phyloP scores from a whole-genome alignment of 192 early-diverging fungal species.

The Backusella australiensis region DNA sequence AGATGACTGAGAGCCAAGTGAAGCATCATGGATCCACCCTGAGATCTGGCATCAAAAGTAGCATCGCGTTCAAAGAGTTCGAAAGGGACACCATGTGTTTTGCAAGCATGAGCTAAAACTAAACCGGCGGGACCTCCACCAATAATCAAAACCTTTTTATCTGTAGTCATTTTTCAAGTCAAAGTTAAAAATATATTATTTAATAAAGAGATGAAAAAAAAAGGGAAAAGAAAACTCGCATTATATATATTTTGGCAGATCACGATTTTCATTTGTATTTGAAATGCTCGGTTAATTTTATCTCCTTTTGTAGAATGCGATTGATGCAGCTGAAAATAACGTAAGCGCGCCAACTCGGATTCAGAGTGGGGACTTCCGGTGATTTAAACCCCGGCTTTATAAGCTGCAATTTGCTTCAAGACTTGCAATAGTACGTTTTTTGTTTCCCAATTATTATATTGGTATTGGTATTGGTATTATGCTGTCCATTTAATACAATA shows the following conservation, averaged over 20 bases:
- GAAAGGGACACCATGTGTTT: constrained; percentile 17
- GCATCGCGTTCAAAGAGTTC: constrained; percentile 26
- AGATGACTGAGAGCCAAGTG: neutral
- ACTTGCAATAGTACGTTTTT: neutral
- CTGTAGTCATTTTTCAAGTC: neutral
- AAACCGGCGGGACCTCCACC: constrained; percentile 29
- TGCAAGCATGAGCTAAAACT: constrained; percentile 11
- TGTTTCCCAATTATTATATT: neutral
- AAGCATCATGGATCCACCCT: constrained; percentile 9
- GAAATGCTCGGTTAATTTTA: neutral
- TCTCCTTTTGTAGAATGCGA: neutral
- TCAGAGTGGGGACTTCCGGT: neutral
- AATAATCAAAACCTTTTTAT: constrained; percentile 26
- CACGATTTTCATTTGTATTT: neutral
- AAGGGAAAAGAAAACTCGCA: neutral
- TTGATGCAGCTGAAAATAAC: neutral
- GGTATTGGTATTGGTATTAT: neutral
- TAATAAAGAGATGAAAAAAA: neutral
- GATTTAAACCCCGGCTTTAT: neutral
- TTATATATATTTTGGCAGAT: neutral
- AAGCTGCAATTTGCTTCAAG: neutral
- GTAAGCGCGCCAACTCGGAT: neutral
- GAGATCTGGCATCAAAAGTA: neutral
- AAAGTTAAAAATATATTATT: neutral
- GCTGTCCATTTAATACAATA: neutral